Evolutionary conservation across 768 basidiomycete species (phyloP).

Genomic region (Boletus barrowsii): DNA sequence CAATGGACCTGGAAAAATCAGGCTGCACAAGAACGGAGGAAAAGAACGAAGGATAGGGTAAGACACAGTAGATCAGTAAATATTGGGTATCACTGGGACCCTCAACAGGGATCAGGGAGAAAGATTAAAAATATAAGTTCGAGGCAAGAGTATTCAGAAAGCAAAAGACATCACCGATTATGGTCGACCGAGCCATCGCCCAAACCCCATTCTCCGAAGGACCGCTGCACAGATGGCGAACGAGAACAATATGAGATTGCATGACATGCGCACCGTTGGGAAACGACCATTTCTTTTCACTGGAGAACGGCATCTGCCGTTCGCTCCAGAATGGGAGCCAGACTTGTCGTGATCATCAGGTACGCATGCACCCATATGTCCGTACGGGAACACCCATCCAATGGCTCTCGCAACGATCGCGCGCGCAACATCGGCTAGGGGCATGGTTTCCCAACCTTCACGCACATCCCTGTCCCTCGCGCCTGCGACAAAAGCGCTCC

Average conservation of each 20-base stretch:
- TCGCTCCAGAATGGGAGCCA: background rate
- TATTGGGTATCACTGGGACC: background rate
- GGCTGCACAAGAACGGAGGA: background rate
- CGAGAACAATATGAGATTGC: conserved; percentile 24
- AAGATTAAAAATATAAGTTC: background rate
- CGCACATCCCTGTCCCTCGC: background rate
- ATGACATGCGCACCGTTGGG: conserved; percentile 16
- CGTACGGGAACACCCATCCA: conserved; percentile 26
- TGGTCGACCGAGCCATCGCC: conserved; percentile 20
- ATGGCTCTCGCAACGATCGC: conserved; percentile 15
- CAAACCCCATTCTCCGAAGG: conserved; percentile 25
- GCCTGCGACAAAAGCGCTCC: background rate
- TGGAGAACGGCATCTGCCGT: background rate
- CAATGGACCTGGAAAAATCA: background rate
- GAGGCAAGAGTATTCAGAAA: background rate
- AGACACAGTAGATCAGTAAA: background rate
- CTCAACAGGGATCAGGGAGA: background rate
- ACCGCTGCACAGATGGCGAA: conserved; percentile 27
- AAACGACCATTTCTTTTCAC: conserved; percentile 4
- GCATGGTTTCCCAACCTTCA: conserved; percentile 4
- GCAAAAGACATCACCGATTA: conserved; percentile 14
- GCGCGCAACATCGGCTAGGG: conserved; percentile 10
- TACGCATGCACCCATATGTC: background rate
- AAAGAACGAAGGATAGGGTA: background rate
- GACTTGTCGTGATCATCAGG: background rate